phyloP scores from a whole-genome alignment of 2,329 filamentous ascomycete species.

The Alternaria brassicae region DNA sequence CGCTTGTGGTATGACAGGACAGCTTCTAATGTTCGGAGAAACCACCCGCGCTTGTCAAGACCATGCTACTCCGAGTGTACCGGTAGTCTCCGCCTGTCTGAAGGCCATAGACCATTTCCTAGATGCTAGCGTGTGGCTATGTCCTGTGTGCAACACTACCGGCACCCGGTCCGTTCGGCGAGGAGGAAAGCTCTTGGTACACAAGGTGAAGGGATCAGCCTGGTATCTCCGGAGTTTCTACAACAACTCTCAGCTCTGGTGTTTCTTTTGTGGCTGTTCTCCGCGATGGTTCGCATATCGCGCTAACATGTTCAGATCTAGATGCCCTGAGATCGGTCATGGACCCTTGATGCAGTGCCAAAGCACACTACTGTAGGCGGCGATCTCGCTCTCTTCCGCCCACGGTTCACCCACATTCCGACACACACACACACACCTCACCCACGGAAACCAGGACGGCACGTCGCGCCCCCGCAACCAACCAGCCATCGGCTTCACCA shows the following conservation, averaged over 20 bases:
- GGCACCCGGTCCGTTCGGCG: background rate
- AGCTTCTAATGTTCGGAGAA: background rate
- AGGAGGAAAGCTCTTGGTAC: background rate
- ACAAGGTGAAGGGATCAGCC: background rate
- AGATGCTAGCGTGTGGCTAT: background rate
- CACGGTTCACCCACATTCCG: conserved; percentile 5
- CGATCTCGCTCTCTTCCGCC: background rate
- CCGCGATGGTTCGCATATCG: background rate
- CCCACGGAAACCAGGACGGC: conserved; percentile 7
- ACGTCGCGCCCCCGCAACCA: conserved; percentile 2
- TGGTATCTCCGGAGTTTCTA: conserved; percentile 1
- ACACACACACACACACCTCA: conserved; percentile 1
- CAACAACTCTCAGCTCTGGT: background rate
- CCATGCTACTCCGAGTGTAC: background rate
- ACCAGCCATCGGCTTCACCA: background rate
- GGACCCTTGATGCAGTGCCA: background rate
- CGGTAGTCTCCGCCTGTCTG: background rate
- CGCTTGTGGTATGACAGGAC: background rate
- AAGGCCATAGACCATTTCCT: background rate
- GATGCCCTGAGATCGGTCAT: conserved; percentile 4
- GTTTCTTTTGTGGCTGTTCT: conserved; percentile 2
- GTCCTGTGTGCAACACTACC: background rate
- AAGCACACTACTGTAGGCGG: background rate
- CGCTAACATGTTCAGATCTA: background rate
- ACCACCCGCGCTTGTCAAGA: background rate